Base-by-base conservation (phyloP, 2,329 filamentous ascomycete species). In the Aureobasidium sp. region DNA sequence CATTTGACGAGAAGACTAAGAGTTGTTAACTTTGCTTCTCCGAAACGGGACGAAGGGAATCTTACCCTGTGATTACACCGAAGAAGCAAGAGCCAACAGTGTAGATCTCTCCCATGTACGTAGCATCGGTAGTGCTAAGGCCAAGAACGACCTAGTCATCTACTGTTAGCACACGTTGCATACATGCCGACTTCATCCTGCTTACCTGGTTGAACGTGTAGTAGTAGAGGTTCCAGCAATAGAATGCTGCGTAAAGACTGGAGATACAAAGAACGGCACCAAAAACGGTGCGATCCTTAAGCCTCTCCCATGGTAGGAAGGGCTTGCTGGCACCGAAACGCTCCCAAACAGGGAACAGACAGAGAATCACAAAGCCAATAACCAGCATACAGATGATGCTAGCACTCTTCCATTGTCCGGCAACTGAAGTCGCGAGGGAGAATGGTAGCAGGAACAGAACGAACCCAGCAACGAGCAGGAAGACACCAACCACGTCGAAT, bases 261-360 rank as follows among this genome's bases (percentile, higher is more conserved):
- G 65, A 67, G 32, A 69, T 66, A n/a, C 71, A 66, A 9, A 70
- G 43, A 65, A 78, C 81, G 12, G 81, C 76, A 2, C 81, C 81
- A 13, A 81, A 66, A 41, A 82, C 75, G 8, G 80, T 83, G 29
- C 76, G 77, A 65, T 81, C 75, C 15, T 73, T 73, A 66, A 84
- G 74, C 59, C 85, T 72, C 47, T 74, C 67, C 69, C 79, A 82
- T 0, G 80, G 82, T 17, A 88, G 77, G 69, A 87, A 82, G 10
- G 81, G 81, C 32, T 82, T 79, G 0, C 77, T 79, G 0, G 85
- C 82, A 59, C 83, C 72, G 59, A 76, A 85, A 34, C 72, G 79
- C 69, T 89, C 86, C 76, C 82, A 86, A 1, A 83, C 61, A 0
- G 74, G 81, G 63, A 88, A 85, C 4, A 74, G 66, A 39, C 68